Percentiles rank a stretch among this genome's conserved stretches.
Evolutionary conservation across 352 stramenopile genomes (phyloP).

Genomic region (Globisporangium cylindrosporum): DNA sequence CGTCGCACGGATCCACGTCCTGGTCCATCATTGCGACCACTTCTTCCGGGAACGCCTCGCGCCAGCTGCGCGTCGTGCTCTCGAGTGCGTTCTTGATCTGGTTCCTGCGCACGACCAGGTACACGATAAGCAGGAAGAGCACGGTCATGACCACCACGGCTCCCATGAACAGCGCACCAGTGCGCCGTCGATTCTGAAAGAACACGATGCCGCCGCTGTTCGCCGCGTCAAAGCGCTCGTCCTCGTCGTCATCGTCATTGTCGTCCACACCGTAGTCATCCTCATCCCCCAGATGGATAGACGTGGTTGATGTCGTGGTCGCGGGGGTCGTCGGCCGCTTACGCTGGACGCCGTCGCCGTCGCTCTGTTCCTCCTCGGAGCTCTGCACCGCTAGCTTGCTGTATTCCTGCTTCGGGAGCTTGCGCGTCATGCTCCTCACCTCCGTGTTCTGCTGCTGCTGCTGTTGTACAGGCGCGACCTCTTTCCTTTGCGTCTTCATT

Average conservation of each 20-base stretch:
- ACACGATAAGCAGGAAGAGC: conserved; percentile 44
- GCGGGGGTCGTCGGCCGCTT: not conserved
- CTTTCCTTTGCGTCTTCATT: not conserved
- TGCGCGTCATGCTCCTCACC: conserved; percentile 21
- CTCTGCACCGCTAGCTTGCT: conserved; percentile 17
- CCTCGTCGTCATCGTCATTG: conserved; percentile 9
- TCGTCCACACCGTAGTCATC: not conserved
- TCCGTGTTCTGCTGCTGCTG: not conserved
- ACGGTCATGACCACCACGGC: conserved; percentile 26
- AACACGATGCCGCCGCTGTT: not conserved
- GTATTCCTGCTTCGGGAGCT: conserved; percentile 17
- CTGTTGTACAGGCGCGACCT: not conserved
- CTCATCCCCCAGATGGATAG: not conserved
- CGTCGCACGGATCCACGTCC: conserved; percentile 25
- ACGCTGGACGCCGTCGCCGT: not conserved
- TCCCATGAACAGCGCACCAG: conserved; percentile 23
- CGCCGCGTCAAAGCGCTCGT: conserved; percentile 11
- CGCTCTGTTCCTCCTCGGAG: conserved; percentile 7
- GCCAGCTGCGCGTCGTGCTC: conserved; percentile 29
- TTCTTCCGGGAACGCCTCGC: conserved; percentile 18
- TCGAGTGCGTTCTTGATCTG: conserved; percentile 29
- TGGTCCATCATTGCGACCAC: conserved; percentile 26
- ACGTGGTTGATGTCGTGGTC: not conserved
- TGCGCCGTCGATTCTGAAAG: conserved; percentile 19
- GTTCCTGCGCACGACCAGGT: conserved; percentile 35